Evolutionary conservation across 164 flowering plant genomes (phyloP).

Genomic region (Akebia trifoliata): DNA sequence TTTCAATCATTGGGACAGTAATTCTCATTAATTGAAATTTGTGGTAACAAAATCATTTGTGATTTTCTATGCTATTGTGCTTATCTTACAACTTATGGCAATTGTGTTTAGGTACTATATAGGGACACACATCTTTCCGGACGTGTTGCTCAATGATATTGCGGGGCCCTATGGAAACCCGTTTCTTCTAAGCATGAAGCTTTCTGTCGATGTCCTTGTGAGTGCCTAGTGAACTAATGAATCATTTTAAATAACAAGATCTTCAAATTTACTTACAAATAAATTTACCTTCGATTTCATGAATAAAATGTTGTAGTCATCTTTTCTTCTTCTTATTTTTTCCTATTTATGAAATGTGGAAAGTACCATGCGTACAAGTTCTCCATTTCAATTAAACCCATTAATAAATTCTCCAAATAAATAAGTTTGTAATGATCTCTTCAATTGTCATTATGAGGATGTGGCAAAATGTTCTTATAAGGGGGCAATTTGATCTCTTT

Average conservation of each 20-base stretch:
- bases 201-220: constrained; percentile 89
- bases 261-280: not conserved
- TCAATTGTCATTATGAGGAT: no score
- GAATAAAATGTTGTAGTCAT: not conserved
- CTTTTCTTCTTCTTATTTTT: no score
- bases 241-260: not conserved
- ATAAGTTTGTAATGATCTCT: no score
- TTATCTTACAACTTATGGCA: not conserved
- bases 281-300: not conserved
- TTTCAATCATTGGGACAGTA: not conserved
- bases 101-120: constrained; percentile 57
- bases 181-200: constrained; percentile 88
- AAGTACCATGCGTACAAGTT: no score
- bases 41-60: not conserved
- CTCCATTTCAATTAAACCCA: no score
- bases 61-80: not conserved
- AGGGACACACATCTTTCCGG: constrained; percentile 78
- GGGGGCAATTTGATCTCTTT: no score
- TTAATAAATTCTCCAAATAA: no score
- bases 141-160: constrained; percentile 87
- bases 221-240: constrained; percentile 25
- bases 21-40: not conserved
- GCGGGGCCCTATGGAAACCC: constrained; percentile 89
- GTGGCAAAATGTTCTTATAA: no score
- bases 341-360: no score